Conservation (phyloP, 2,329 filamentous ascomycete species). For the Xylaria sp. region DNA sequence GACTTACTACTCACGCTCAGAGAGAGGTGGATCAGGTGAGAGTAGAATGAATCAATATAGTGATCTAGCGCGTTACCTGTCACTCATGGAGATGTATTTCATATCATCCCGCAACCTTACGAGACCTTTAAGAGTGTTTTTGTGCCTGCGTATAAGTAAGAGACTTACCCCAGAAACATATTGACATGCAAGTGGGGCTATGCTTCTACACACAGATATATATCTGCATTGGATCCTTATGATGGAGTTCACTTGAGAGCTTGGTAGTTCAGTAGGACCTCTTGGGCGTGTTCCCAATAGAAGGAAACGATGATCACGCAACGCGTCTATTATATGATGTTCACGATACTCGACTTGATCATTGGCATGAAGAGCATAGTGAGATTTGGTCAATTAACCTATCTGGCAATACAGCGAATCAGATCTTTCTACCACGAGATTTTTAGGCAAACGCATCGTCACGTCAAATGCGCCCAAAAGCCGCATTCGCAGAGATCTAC, state of each 20-base stretch:
- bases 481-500: constrained; percentile 35
- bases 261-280: neutral
- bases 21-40: too few relatives aligned
- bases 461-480: constrained; percentile 24
- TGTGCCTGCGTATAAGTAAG: neutral
- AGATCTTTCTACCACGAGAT: constrained; percentile 27
- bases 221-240: neutral
- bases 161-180: neutral
- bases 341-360: neutral
- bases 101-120: neutral
- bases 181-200: neutral
- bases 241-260: neutral
- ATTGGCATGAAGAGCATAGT: constrained; percentile 1
- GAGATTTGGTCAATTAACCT: constrained; percentile 30
- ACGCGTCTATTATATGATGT: neutral
- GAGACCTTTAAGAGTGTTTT: neutral
- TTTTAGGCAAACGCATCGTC: constrained; percentile 27
- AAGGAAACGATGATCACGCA: neutral
- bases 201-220: neutral
- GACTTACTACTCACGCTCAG: too few relatives aligned
- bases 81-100: neutral
- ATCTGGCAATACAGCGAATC: constrained; percentile 32
- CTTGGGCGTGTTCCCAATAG: neutral
- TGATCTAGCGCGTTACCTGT: neutral
- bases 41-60: neutral